Conservation (phyloP, 495 filamentous ascomycete genomes). For the Xylaria flabelliformis region DNA sequence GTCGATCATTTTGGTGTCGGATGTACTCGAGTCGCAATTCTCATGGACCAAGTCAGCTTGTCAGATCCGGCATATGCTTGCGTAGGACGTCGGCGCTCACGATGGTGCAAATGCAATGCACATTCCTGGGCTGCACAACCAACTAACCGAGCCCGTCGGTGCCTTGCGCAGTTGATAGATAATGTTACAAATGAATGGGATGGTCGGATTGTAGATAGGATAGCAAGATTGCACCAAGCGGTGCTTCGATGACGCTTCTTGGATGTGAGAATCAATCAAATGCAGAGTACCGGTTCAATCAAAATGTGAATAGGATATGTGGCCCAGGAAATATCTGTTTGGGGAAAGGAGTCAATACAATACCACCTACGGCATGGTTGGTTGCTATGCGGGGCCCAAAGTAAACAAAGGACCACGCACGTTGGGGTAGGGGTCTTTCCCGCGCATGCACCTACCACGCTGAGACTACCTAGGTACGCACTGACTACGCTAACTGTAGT, state of each 20-base stretch:
- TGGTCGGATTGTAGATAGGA: not conserved
- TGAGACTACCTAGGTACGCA: not conserved
- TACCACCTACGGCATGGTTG: not conserved
- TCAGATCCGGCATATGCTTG: not conserved
- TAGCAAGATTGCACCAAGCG: not conserved
- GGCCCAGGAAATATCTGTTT: conserved; percentile 2
- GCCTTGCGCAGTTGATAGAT: not conserved
- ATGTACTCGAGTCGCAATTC: not conserved
- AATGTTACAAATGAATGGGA: not conserved
- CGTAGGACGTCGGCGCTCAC: not conserved
- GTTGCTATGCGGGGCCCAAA: conserved; percentile 31
- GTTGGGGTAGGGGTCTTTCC: not conserved
- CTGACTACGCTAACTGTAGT: not conserved
- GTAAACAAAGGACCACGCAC: conserved; percentile 30
- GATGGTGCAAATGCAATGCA: conserved; percentile 1
- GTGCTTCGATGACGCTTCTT: not conserved
- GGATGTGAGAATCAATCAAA: not conserved
- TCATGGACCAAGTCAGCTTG: not conserved
- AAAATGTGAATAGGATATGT: not conserved
- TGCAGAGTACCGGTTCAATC: not conserved
- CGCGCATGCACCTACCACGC: not conserved
- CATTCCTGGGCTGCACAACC: not conserved
- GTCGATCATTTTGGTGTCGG: conserved; percentile 64
- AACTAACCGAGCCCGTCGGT: not conserved
- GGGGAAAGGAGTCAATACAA: conserved; percentile 1